Percentiles rank a stretch among this genome's conserved stretches.
Conservation (phyloP, 1,284 basidiomycete genomes). For the Ustilago curta region DNA sequence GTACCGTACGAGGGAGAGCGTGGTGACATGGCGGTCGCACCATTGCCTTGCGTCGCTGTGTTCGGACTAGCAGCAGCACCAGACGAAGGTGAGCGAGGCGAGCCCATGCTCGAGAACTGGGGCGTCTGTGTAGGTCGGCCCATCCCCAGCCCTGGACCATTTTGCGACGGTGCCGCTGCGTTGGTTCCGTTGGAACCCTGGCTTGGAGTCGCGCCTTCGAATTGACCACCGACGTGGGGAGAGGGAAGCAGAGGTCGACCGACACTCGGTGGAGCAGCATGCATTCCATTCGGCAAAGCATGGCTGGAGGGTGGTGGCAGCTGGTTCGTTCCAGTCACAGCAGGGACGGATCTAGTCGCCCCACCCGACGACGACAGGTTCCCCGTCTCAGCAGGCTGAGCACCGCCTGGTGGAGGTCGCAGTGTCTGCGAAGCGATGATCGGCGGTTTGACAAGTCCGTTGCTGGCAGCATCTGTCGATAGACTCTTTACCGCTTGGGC, state of each 20-base stretch:
- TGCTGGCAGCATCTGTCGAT: background rate
- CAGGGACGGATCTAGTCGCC: constrained; percentile 6
- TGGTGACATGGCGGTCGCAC: constrained; percentile 14
- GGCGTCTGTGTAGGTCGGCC: constrained; percentile 29
- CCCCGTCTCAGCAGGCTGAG: constrained; percentile 39
- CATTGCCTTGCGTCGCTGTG: constrained; percentile 6
- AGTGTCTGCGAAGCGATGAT: constrained; percentile 28
- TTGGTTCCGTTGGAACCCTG: constrained; percentile 6
- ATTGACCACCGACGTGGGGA: constrained; percentile 7
- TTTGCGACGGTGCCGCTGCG: constrained; percentile 1
- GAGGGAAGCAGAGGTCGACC: constrained; percentile 38
- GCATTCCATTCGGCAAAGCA: constrained; percentile 17
- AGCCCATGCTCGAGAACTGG: constrained; percentile 20
- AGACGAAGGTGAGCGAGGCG: constrained; percentile 35
- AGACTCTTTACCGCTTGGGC: constrained; percentile 8
- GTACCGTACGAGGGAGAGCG: constrained; percentile 46
- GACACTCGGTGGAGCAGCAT: constrained; percentile 5
- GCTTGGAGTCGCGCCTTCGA: background rate
- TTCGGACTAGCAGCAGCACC: constrained; percentile 8
- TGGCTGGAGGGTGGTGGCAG: constrained; percentile 39
- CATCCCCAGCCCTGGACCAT: constrained; percentile 22
- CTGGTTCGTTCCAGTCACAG: constrained; percentile 15
- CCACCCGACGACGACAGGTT: constrained; percentile 23
- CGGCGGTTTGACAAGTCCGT: constrained; percentile 21
- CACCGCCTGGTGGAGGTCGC: constrained; percentile 20